Base-by-base conservation (phyloP, 140 eudicot species). In the Ambrosia hybrid region DNA sequence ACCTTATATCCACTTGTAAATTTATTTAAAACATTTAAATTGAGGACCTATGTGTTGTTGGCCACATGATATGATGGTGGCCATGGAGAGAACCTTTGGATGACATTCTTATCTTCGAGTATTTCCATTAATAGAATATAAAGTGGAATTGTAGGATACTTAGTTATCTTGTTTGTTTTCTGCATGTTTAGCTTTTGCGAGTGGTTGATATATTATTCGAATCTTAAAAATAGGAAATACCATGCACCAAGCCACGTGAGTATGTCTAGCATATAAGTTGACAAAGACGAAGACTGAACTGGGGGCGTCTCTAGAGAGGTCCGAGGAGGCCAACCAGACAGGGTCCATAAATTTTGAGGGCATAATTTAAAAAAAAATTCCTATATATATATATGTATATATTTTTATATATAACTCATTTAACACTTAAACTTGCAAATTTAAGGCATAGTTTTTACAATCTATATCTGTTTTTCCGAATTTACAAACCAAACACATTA, bases 71-170 rank as follows among this genome's bases (percentile, higher is more conserved):
- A 43, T 6, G 48, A 43, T 43, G 48, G 41, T 51, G 3, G 56
- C 15, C 16, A 10, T 36, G 67, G 72, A 69, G 60, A 62, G 26
- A 78, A 43, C 46, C 68, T 56, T 57, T 46, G 9, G 53, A 65
- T 72, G 69, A 57, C 69, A 65, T 65, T 56, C 63, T 59, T 78
- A 78, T 78, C 77, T 68, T 17, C 68, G 43, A 60, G 30, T 64
- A 16, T 65, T 78, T 65, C 73, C 82, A 55, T 53, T 26, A 1
- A 33, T 64, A 49, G 78, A 34, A 71, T 56, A 78, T 64, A 55
- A 71, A 71, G 78, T 72, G 7, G 38, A 63, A 7, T 4, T 39
- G 68, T 63, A 17, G 41, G 56, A 70, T 57, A 34, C 63, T 57
- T 72, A 57, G 72, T 78, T 57, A 34, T 56, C 46, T 72, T 57